Conservation (phyloP, 2,329 filamentous ascomycete genomes). For the Fusarium pilosicola region DNA sequence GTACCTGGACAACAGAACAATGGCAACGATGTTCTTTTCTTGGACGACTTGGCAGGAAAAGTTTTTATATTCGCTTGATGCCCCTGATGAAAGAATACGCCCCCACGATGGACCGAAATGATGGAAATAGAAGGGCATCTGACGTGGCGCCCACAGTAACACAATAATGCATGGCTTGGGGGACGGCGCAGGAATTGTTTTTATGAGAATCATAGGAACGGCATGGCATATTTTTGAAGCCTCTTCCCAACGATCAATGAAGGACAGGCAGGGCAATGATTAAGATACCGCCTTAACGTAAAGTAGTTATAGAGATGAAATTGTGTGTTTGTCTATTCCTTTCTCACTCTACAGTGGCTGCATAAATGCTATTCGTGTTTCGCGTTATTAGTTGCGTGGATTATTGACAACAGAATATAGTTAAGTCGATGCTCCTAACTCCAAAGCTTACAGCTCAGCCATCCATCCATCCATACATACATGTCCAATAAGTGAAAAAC, state of each 20-base stretch:
- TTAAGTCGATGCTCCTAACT: conserved; percentile 8
- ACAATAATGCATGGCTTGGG: conserved; percentile 41
- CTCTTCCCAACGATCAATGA: conserved; percentile 9
- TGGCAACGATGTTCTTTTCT: conserved; percentile 19
- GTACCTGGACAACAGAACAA: background rate
- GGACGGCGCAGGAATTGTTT: conserved; percentile 39
- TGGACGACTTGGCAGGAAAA: conserved; percentile 30
- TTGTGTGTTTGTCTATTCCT: conserved; percentile 30
- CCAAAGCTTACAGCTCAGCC: conserved; percentile 14
- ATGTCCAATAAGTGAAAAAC: background rate
- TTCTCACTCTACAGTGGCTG: background rate
- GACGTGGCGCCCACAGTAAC: conserved; percentile 25
- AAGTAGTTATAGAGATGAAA: conserved; percentile 44
- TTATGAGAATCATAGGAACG: conserved; percentile 33
- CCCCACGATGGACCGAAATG: conserved; percentile 33
- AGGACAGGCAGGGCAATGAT: conserved; percentile 18
- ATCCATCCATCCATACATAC: background rate
- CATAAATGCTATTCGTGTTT: background rate
- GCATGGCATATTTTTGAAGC: conserved; percentile 26
- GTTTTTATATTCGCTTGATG: conserved; percentile 35
- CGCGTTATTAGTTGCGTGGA: background rate
- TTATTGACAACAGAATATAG: background rate
- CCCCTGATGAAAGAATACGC: conserved; percentile 40
- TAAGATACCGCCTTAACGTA: conserved; percentile 31
- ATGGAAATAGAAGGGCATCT: conserved; percentile 43